Base-by-base conservation (phyloP, 2,329 filamentous ascomycete genomes). In the Trichoderma lentiforme region DNA sequence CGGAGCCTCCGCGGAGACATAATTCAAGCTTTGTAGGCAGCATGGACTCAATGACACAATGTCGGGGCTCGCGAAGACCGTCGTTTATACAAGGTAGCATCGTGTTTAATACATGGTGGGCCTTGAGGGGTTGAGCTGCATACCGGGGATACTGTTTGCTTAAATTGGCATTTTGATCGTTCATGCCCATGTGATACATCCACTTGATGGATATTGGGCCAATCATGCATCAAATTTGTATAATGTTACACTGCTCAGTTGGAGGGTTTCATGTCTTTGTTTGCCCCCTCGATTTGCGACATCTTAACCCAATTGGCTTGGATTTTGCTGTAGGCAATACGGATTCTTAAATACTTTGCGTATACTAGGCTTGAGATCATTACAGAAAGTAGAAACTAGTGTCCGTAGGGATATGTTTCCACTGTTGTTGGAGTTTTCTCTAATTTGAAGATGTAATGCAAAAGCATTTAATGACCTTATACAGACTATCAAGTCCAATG, bases 111-210 rank as follows among this genome's bases (percentile, higher is more conserved):
- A 32, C 1, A 39, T 4, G 26, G 62, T 34, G 89, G 89, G 0
- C 83, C 93, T 12, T 84, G 91, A 75, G 7, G 51, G 51, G 21
- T 24, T 56, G 51, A 6, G n/a, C 7, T 26, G 21, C 5, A 14
- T 21, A 9, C 53, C 53, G 2, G 12, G 51, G 24, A 56, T 28
- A 12, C n/a, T 12, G 12, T 9, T 30, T 26, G n/a, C n/a, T 21
- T 51, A 51, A 21, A 43, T 63, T n/a, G 15, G 15, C 24, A 63
- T 28, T 63, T 61, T 12, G n/a, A 21, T 24, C 15, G 6, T 12
- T 36, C 36, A 21, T 61, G 32, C 32, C 12, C 15, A 21, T 21
- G 24, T 6, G 14, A 12, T 36, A 61, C 12, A 26, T 61, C 12
- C 39, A 9, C n/a, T 28, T 26, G 7, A 47, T 47, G 61, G 6